Percentiles rank a stretch among this genome's conserved stretches.
phyloP scores from a whole-genome alignment of 169 alveolate species.

The Theileria parva region DNA sequence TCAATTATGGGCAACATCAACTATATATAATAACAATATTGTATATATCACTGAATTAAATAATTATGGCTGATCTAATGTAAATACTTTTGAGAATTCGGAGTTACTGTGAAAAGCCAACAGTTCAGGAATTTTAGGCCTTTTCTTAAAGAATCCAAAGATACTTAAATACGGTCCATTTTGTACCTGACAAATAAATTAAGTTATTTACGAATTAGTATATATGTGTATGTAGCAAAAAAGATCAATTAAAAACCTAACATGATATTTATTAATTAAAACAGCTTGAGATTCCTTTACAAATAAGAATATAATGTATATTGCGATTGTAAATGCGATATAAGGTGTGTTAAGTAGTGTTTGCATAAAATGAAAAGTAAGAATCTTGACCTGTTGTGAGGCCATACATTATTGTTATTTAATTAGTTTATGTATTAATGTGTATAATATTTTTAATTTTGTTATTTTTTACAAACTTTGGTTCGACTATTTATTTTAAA shows the following conservation, averaged over 20 bases:
- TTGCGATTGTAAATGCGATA: not conserved
- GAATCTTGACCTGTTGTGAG: not conserved
- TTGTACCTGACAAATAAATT: not conserved
- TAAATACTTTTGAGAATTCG: slow-evolving; percentile 71
- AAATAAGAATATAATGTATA: not conserved
- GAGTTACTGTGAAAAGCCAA: slow-evolving; percentile 74
- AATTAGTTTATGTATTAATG: not conserved
- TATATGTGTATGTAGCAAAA: not conserved
- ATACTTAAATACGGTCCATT: not conserved
- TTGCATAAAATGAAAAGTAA: not conserved
- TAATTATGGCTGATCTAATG: slow-evolving; percentile 16
- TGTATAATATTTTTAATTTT: not conserved
- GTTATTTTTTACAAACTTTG: not conserved
- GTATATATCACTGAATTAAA: slow-evolving; percentile 39
- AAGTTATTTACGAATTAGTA: not conserved
- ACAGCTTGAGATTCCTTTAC: not conserved
- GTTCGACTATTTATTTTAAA: not conserved
- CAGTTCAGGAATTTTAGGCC: slow-evolving; percentile 70
- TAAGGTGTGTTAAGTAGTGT: not conserved
- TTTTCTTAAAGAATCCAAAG: slow-evolving; percentile 32
- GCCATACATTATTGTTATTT: not conserved
- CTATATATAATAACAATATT: slow-evolving; percentile 50
- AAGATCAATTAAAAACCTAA: slow-evolving; percentile 1
- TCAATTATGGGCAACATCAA: slow-evolving; percentile 53
- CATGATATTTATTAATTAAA: slow-evolving; percentile 6